Base-by-base conservation (phyloP, 495 filamentous ascomycete genomes). In the Aspergillus indologenus region DNA sequence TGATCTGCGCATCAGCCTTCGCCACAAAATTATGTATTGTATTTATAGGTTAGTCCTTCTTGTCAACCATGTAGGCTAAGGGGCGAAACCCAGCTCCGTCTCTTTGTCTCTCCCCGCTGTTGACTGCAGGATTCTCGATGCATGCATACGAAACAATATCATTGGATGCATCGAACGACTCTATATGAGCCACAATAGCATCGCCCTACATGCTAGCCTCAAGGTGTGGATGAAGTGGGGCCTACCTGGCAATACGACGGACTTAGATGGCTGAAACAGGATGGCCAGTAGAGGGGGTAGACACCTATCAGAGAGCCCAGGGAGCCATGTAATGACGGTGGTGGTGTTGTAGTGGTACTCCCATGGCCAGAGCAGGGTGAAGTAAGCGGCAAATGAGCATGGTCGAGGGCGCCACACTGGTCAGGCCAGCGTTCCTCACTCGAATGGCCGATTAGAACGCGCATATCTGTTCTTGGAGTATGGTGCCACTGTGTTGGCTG, bases 111-210 rank as follows among this genome's bases (percentile, higher is more conserved):
- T 26, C 15, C 23, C 48, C 17, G 14, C 24, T 12, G 9, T 24
- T 24, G 23, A 6, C 5, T n/a, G 48, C 11, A 15, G 26, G 15
- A 51, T 51, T 24, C 26, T 29, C 26, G 12, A 18, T 7, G 18
- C 22, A 51, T 29, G 23, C 17, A 51, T n/a, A n/a, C n/a, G n/a
- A 9, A 3, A 14, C 12, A 2, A 1, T 18, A 24, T 14, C 23
- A 51, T 51, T 51, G 48, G 48, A 19, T 51, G 23, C 24, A n/a
- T 29, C 19, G 31, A 51, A 24, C 23, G 14, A 18, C 48, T 31
- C 48, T 51, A 51, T n/a, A 18, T 20, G 31, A 51, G 48, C 48
- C 48, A 51, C 24, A 6, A 40, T 40, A 11, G 15, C 48, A n/a
- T 17, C 29, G 23, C 48, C 22, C 17, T 17, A 7, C 18, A 51